Base-by-base conservation (phyloP, 2,329 filamentous ascomycete species). In the Aspergillus sp. region DNA sequence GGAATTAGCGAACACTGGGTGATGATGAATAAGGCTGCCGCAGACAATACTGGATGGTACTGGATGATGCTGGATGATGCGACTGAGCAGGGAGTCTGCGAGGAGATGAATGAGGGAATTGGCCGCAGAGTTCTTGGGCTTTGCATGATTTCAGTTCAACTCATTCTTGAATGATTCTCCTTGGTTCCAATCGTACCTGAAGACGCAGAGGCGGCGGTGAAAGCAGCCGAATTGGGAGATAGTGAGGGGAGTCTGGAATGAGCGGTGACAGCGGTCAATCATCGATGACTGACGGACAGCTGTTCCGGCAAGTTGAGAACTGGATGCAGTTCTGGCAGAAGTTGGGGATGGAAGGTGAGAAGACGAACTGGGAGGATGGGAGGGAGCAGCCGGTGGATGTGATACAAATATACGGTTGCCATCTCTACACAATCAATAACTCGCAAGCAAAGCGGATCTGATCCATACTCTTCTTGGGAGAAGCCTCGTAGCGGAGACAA, bases 261-360 rank as follows among this genome's bases (percentile, higher is more conserved):
- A 62, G 61, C 61, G 61, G 61, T 62, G 58, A 62, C 61, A 62
- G 61, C 61, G 61, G 61, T 62, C 61, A 62, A 62, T 60, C 57
- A 46, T 55, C 12, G 22, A 46, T 46, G 48, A 54, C 34, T 30
- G 48, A 41, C 27, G 27, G 8, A 30, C 27, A 9, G 27, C 40
- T 45, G 22, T 30, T 41, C 27, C 46, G 45, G 50, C 17, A 13
- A 42, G 30, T 27, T 34, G n/a, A 51, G 46, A 47, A 24, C 40
- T 42, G 40, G 20, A n/a, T 13, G 24, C 20, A 46, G 44, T 46
- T 46, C 22, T 39, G 3, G 27, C 9, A 30, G 27, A 30, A 30
- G 27, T 9, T 11, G 27, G 27, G 27, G 27, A 30, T 30, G 27
- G 27, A 9, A 30, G 27, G 7, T 46, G 19, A 11, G n/a, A 24